A percentile compares a stretch with the other conserved stretches of the same genome.
Conservation (phyloP, 768 basidiomycete species). For the Cystobasidium ongulense region DNA sequence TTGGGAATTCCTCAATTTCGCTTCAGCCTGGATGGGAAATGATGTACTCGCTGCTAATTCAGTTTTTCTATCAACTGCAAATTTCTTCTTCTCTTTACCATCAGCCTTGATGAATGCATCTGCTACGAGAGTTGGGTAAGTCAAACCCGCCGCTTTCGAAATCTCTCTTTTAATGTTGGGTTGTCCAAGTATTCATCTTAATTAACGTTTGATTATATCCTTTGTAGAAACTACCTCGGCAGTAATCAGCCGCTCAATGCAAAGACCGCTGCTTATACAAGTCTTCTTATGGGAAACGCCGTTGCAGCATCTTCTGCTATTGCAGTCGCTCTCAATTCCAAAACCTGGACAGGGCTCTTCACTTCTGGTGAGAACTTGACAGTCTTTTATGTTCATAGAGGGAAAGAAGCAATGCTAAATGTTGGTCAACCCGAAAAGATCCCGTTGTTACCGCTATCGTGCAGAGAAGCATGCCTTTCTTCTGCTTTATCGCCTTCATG, state of each 20-base stretch:
- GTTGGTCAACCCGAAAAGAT: too few species aligned
- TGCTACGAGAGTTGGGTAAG: constrained; percentile 29
- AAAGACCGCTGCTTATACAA: constrained; percentile 7
- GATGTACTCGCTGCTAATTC: constrained; percentile 10
- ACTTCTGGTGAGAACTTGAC: constrained; percentile 20
- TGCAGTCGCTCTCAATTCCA: background rate
- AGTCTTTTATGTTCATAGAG: too few species aligned
- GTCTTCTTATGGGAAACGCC: background rate
- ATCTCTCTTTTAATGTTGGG: too few species aligned
- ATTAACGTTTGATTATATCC: too few species aligned
- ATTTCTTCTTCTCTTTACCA: constrained; percentile 12
- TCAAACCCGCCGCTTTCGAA: too few species aligned
- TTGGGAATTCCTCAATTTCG: constrained; percentile 24
- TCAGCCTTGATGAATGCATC: constrained; percentile 5
- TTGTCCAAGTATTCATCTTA: too few species aligned
- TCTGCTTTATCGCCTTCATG: background rate
- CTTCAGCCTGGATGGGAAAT: constrained; percentile 11
- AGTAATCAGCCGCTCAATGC: constrained; percentile 13
- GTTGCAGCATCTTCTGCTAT: background rate
- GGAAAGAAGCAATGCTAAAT: too few species aligned
- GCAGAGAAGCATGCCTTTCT: background rate
- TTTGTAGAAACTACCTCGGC: constrained; percentile 12
- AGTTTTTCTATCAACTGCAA: constrained; percentile 9
- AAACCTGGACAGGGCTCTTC: background rate
- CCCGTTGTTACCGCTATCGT: constrained; percentile 1